Evolutionary conservation across 495 filamentous ascomycete species (phyloP).

Genomic region (Penicillium pulvis): DNA sequence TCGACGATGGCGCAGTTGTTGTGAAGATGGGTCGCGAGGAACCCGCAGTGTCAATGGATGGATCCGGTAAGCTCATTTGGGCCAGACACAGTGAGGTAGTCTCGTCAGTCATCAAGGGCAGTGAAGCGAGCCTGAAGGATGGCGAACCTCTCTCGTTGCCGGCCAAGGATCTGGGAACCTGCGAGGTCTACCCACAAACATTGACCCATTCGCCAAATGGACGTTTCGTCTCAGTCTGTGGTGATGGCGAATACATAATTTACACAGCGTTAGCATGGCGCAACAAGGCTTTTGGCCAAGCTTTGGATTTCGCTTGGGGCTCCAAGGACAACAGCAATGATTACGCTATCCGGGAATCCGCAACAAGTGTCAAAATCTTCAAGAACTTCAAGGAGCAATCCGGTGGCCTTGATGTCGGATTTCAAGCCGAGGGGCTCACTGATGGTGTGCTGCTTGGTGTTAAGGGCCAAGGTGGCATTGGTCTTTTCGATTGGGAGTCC

Average conservation of each 20-base stretch:
- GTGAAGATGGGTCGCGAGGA: slow-evolving; percentile 98
- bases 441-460: slow-evolving; percentile 94
- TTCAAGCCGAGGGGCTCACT: slow-evolving; percentile 88
- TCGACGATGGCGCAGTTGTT: slow-evolving; percentile 96
- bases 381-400: slow-evolving; percentile 96
- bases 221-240: slow-evolving; percentile 94
- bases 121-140: slow-evolving; percentile 81
- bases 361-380: slow-evolving; percentile 92
- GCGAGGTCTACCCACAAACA: slow-evolving; percentile 95
- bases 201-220: slow-evolving; percentile 96
- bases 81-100: slow-evolving; percentile 92
- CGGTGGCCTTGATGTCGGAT: slow-evolving; percentile 89
- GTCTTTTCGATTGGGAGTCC: slow-evolving; percentile 93
- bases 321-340: slow-evolving; percentile 98
- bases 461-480: slow-evolving; percentile 90
- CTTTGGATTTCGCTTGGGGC: slow-evolving; percentile 95
- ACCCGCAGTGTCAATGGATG: slow-evolving; percentile 96
- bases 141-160: slow-evolving; percentile 81
- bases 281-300: slow-evolving; percentile 95
- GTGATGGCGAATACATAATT: slow-evolving; percentile 97
- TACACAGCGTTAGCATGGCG: slow-evolving; percentile 97
- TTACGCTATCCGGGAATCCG: slow-evolving; percentile 92
- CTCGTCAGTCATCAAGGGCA: slow-evolving; percentile 92
- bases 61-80: slow-evolving; percentile 93
- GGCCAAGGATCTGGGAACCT: slow-evolving; percentile 91